phyloP scores from a whole-genome alignment of 768 basidiomycete species.

The Exidia glandulosa region DNA sequence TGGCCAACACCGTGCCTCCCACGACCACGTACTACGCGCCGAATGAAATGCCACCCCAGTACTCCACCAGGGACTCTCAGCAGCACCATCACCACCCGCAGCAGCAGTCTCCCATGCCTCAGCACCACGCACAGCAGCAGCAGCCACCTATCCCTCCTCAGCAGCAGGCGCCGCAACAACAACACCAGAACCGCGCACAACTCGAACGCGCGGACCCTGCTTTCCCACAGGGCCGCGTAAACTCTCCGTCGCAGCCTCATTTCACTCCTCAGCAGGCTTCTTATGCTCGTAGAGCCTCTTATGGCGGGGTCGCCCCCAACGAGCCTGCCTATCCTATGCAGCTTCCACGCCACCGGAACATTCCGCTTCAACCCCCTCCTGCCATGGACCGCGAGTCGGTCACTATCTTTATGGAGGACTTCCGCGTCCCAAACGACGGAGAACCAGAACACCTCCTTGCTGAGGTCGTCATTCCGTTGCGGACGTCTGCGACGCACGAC shows the following conservation, averaged over 20 bases:
- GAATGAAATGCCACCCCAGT: background rate
- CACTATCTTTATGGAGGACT: slow-evolving; percentile 57
- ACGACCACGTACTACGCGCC: background rate
- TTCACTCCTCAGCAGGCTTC: background rate
- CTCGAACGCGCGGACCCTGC: background rate
- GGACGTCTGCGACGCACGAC: slow-evolving; percentile 34
- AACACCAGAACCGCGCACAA: background rate
- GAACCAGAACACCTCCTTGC: slow-evolving; percentile 46
- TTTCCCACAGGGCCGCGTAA: background rate
- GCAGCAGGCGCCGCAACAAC: background rate
- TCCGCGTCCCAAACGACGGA: slow-evolving; percentile 29
- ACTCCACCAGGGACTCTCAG: background rate
- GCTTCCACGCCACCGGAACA: background rate
- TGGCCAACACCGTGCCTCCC: background rate
- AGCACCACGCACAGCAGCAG: background rate
- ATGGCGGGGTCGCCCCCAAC: background rate
- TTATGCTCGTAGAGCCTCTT: background rate
- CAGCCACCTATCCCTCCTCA: no score
- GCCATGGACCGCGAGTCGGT: slow-evolving; percentile 33
- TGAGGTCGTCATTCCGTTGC: slow-evolving; percentile 55
- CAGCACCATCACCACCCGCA: background rate
- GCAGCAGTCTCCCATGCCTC: background rate
- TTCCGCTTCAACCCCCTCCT: background rate
- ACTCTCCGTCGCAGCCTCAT: background rate
- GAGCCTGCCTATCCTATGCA: background rate